phyloP scores from a whole-genome alignment of 2,329 filamentous ascomycete genomes.

The Pseudofabraea citricarpa region DNA sequence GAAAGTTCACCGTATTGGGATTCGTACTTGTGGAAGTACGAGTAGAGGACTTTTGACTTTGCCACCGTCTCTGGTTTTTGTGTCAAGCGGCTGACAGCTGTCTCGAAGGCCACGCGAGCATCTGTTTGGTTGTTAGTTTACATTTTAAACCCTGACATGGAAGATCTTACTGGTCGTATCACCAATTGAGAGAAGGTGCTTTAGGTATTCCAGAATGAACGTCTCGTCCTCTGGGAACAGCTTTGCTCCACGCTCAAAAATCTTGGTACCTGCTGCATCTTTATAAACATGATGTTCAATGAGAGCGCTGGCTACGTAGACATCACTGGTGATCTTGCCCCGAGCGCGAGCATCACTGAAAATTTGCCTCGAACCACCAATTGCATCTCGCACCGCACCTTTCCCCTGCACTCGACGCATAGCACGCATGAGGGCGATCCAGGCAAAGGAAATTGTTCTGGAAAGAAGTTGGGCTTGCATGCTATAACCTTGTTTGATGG shows the following conservation, averaged over 20 bases:
- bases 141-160: too few relatives aligned
- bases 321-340: conserved; percentile 86
- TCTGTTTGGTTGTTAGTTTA: too few relatives aligned
- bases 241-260: conserved; percentile 90
- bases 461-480: conserved; percentile 73
- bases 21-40: conserved; percentile 93
- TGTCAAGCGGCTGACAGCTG: conserved; percentile 77
- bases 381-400: conserved; percentile 40
- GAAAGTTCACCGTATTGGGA: conserved; percentile 88
- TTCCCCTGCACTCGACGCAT: conserved; percentile 94
- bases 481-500: conserved; percentile 62
- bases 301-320: conserved; percentile 88
- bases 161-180: conserved; percentile 81
- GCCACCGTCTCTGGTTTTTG: conserved; percentile 68
- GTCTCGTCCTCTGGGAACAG: conserved; percentile 90
- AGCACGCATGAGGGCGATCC: conserved; percentile 90
- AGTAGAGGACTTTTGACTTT: conserved; percentile 80
- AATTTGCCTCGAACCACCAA: conserved; percentile 71
- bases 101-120: conserved; percentile 93
- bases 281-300: conserved; percentile 97
- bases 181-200: conserved; percentile 86
- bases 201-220: conserved; percentile 93
- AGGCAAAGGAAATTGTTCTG: conserved; percentile 83
- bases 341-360: conserved; percentile 85
- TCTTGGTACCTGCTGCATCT: conserved; percentile 86